A percentile compares a stretch with the other conserved stretches of the same genome.
Evolutionary conservation across 768 basidiomycete genomes (phyloP).

Genomic region (Mycena crocata): DNA sequence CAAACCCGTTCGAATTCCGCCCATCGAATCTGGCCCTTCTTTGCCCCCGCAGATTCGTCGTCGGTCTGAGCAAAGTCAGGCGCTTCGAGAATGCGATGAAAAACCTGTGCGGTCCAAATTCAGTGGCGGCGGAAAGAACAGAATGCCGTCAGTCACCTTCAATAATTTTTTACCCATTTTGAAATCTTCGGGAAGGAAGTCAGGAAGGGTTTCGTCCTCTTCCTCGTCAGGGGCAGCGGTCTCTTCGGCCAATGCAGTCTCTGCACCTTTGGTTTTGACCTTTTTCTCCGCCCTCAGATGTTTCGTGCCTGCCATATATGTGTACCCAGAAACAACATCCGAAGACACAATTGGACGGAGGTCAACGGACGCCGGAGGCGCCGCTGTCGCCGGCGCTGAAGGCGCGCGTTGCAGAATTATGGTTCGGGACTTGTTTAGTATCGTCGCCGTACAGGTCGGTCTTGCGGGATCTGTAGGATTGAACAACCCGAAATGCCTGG

Average conservation of each 20-base stretch:
- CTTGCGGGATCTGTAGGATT: constrained; percentile 17
- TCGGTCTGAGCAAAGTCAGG: background rate
- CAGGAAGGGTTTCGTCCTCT: constrained; percentile 26
- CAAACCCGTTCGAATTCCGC: constrained; percentile 31
- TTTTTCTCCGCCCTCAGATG: constrained; percentile 18
- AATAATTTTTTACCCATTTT: constrained; percentile 29
- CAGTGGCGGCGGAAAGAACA: no score
- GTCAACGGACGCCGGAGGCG: background rate
- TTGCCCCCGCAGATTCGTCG: constrained; percentile 2
- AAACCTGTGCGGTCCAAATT: constrained; percentile 2
- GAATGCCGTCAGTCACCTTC: constrained; percentile 14
- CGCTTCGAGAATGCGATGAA: constrained; percentile 28
- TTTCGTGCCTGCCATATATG: constrained; percentile 10
- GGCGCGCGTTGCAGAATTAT: background rate
- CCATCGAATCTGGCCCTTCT: constrained; percentile 31
- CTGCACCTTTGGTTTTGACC: constrained; percentile 20
- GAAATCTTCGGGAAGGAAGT: constrained; percentile 25
- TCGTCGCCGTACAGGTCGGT: background rate
- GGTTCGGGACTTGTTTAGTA: background rate
- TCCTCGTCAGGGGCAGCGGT: constrained; percentile 14
- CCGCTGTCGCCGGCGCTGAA: background rate
- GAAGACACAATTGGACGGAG: background rate
- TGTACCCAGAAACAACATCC: constrained; percentile 9
- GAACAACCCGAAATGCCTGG: constrained; percentile 22
- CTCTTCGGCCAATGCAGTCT: background rate